Percentiles rank a stretch among this genome's conserved stretches.
Conservation (phyloP, 2,329 filamentous ascomycete species). For the Verticillium klebahnii region DNA sequence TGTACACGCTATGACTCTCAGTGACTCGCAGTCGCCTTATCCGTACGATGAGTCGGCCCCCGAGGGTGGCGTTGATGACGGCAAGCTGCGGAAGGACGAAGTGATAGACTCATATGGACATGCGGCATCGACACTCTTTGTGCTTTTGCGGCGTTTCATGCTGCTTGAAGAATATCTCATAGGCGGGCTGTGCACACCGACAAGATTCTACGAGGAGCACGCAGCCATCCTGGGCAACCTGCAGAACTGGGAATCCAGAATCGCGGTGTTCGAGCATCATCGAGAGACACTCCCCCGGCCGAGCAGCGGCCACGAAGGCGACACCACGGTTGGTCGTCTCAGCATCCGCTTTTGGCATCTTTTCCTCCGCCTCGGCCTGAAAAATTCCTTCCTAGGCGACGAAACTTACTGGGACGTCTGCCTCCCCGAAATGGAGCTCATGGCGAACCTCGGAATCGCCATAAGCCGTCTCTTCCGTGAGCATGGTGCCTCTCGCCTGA, state of each 20-base stretch:
- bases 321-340: neutral
- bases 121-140: neutral
- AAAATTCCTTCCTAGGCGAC: neutral
- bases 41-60: conserved; percentile 11
- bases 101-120: neutral
- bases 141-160: neutral
- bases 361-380: neutral
- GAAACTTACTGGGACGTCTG: neutral
- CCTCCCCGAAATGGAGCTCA: neutral
- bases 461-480: neutral
- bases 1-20: conserved; percentile 27
- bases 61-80: neutral
- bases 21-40: conserved; percentile 24
- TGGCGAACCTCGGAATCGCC: neutral
- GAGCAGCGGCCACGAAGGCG: neutral
- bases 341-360: neutral
- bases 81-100: neutral
- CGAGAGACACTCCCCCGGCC: neutral
- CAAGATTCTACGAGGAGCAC: neutral
- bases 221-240: neutral
- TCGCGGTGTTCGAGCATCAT: neutral
- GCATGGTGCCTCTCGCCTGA: conserved; percentile 11
- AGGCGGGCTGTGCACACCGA: neutral
- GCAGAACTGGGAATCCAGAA: neutral
- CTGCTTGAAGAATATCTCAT: neutral